A percentile compares a stretch with the other conserved stretches of the same genome.
These are phyloP conservation scores for Monosporascus sp. DNA, from an alignment of 2,329 filamentous ascomycete genomes.

Conservation along the genomic window DNA sequence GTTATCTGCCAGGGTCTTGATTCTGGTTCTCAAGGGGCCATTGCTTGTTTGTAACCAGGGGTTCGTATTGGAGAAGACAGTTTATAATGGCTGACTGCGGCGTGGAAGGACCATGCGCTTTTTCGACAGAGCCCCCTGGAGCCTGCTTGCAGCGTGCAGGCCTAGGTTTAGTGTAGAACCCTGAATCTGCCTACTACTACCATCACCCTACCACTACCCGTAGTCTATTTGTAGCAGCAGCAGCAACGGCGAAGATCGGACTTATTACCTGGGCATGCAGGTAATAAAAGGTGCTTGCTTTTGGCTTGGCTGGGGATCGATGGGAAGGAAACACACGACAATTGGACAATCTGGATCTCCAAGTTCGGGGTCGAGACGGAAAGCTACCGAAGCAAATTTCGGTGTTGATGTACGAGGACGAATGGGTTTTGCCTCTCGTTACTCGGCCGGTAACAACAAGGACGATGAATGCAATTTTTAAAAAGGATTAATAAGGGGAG, in stretches of 20 bases:
- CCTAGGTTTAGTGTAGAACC: too few species aligned
- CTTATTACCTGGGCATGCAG: neutral
- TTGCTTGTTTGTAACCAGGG: neutral
- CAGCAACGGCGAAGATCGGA: neutral
- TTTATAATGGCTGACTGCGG: too few species aligned
- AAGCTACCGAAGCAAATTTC: constrained; percentile 14
- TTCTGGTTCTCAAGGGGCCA: neutral
- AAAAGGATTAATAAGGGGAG: neutral
- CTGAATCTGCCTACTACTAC: too few species aligned
- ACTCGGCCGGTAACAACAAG: constrained; percentile 6
- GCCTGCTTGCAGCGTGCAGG: too few species aligned
- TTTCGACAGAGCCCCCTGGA: too few species aligned
- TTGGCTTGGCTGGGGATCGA: neutral
- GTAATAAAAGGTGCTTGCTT: neutral
- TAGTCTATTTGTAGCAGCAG: too few species aligned
- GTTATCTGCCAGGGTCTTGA: neutral
- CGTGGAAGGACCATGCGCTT: too few species aligned
- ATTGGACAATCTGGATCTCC: neutral
- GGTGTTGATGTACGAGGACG: constrained; percentile 11
- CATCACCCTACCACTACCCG: too few species aligned
- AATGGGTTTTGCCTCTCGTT: constrained; percentile 10
- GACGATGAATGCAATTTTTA: neutral
- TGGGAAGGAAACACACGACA: neutral
- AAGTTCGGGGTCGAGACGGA: constrained; percentile 14
- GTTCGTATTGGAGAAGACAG: neutral